Conservation (phyloP, 2,329 filamentous ascomycete species). For the Dactylonectria estremocensis region DNA sequence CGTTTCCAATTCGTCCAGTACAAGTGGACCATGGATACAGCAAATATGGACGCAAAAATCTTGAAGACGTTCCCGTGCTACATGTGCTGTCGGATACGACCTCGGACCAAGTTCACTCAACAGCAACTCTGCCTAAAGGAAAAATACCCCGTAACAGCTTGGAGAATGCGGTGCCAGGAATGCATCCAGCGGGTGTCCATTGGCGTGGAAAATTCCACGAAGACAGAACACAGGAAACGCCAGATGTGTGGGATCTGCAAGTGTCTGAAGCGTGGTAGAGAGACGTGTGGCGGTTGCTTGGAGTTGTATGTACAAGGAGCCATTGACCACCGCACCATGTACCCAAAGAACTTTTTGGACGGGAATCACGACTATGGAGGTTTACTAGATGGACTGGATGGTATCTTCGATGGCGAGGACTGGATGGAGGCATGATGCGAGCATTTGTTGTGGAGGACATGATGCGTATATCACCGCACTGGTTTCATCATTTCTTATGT, state of each 20-base stretch:
- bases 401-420: slow-evolving; percentile 18
- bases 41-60: neutral
- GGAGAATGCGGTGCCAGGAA: slow-evolving; percentile 36
- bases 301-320: slow-evolving; percentile 35
- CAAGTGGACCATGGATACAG: slow-evolving; percentile 25
- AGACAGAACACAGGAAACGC: slow-evolving; percentile 30
- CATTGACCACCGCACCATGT: slow-evolving; percentile 21
- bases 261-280: slow-evolving; percentile 30
- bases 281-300: slow-evolving; percentile 33
- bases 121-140: slow-evolving; percentile 3
- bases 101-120: slow-evolving; percentile 21
- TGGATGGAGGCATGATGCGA: neutral
- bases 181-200: slow-evolving; percentile 30
- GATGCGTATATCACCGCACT: neutral
- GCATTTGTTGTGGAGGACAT: too few species aligned
- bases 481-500: neutral
- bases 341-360: neutral
- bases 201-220: neutral
- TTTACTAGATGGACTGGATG: slow-evolving; percentile 25
- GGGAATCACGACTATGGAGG: slow-evolving; percentile 8
- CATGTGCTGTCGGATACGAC: slow-evolving; percentile 30
- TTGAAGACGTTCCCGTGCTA: slow-evolving; percentile 33
- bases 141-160: slow-evolving; percentile 15
- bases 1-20: slow-evolving; percentile 32
- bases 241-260: slow-evolving; percentile 35